Evolutionary conservation across 257 asterid species (phyloP), one percentile per base, ranked within the genome.

Genomic region (Ophiorrhiza pumila): DNA sequence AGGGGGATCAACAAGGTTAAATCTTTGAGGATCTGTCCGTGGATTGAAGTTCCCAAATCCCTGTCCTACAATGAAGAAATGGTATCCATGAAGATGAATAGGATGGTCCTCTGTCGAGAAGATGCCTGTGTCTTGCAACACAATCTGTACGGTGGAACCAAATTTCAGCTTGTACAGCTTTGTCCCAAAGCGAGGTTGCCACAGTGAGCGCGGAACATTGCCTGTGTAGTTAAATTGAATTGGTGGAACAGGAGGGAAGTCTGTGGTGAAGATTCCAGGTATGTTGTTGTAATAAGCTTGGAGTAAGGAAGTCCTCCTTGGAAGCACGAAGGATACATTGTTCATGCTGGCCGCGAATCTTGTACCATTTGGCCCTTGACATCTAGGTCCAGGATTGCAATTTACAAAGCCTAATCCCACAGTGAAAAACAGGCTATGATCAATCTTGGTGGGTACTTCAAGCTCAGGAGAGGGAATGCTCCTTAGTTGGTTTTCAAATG

Each of bases 321-420:
- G 90, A 14, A 72, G 77, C 66, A 80, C 81, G 29, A 86, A 86
- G 18, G 90, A 84, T 27, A 84, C 78, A 41, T 86, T 83, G 67
- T 82, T 84, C 34, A 83, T 71, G n/a, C 87, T 77, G 14, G 88
- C 84, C 1, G 84, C 80, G 1, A 82, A 71, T 52, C 82, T 71
- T 0, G 90, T 86, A 34, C 74, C 71, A 27, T 84, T 86, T 23
- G 90, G 90, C 47, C 87, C 88, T 56, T 80, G 87, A 39, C 90
- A 84, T 22, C 75, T 72, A 5, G 82, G 67, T 29, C 86, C 86
- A 0, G 90, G 85, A 27, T 20, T 70, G 76, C 83, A 79, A 13
- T 74, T 79, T 6, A 53, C 60, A 39, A 80, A 41, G 2, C 90
- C 88, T 43, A 83, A 68, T 1, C 90, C 90, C 4, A 86, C 85